phyloP scores from a whole-genome alignment of 345 rosid species.

The Draba incana region DNA sequence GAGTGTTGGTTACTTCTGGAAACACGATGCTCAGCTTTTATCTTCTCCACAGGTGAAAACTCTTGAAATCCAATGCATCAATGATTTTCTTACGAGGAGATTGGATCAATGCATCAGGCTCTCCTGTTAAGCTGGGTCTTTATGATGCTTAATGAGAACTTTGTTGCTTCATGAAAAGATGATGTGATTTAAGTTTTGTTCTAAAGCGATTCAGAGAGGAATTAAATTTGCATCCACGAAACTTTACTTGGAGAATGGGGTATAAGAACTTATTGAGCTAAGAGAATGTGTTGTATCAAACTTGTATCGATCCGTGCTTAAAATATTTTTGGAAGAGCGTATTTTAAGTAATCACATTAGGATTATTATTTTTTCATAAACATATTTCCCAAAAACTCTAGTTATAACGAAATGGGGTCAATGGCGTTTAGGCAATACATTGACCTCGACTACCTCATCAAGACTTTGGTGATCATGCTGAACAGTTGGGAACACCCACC shows the following conservation, averaged over 20 bases:
- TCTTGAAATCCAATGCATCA: not conserved
- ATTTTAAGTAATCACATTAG: constrained; percentile 11
- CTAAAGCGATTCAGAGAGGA: not conserved
- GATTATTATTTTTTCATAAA: too few relatives aligned
- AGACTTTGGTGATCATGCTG: too few relatives aligned
- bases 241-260: constrained; percentile 13
- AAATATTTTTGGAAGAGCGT: not conserved
- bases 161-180: constrained; percentile 5
- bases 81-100: constrained; percentile 52
- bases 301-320: constrained; percentile 8
- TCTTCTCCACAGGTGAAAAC: constrained; percentile 69
- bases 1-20: constrained; percentile 92
- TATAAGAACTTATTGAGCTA: constrained; percentile 13
- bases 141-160: constrained; percentile 27
- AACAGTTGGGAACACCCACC: too few relatives aligned
- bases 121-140: constrained; percentile 50
- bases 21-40: constrained; percentile 72
- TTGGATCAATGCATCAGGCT: constrained; percentile 50
- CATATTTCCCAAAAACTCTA: too few relatives aligned
- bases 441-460: too few relatives aligned
- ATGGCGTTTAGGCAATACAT: too few relatives aligned
- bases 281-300: constrained; percentile 16
- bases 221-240: not conserved
- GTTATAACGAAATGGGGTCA: too few relatives aligned
- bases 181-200: constrained; percentile 5